A percentile compares a stretch with the other conserved stretches of the same genome.
These are phyloP conservation scores for Naganishia liquefaciens DNA, from an alignment of 1,284 basidiomycete genomes.

Conservation along the genomic window DNA sequence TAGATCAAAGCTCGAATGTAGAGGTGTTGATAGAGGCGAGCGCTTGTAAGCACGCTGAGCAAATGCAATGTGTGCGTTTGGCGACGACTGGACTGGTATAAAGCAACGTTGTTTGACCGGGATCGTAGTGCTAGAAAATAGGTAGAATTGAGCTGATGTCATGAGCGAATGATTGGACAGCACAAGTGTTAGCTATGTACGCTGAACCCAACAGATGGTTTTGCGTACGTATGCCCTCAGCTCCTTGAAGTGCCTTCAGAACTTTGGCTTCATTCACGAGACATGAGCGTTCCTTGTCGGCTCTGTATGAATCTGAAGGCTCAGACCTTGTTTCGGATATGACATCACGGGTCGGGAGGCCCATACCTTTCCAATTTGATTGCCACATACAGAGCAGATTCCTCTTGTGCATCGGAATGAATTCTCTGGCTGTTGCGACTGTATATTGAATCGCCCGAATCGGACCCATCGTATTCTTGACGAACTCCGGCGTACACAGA, in stretches of 20 bases:
- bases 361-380: constrained; percentile 34
- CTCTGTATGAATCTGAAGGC: constrained; percentile 1
- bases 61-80: background rate
- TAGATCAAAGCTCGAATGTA: constrained; percentile 3
- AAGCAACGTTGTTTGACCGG: constrained; percentile 9
- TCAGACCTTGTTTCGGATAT: no score
- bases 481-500: constrained; percentile 20
- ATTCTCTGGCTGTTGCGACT: background rate
- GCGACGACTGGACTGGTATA: background rate
- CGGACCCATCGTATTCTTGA: constrained; percentile 4
- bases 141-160: constrained; percentile 25
- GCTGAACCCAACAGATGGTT: no score
- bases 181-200: constrained; percentile 3
- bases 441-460: background rate
- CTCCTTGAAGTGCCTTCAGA: constrained; percentile 29
- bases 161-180: background rate
- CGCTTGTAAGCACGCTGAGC: background rate
- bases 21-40: constrained; percentile 25
- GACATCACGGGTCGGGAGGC: no score
- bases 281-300: constrained; percentile 11
- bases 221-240: constrained; percentile 32
- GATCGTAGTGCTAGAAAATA: constrained; percentile 26
- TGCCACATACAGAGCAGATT: constrained; percentile 26
- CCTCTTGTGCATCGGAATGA: background rate
- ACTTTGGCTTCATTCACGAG: constrained; percentile 25